Conservation (phyloP, 768 basidiomycete species). For the Leccinum ochraceum region DNA sequence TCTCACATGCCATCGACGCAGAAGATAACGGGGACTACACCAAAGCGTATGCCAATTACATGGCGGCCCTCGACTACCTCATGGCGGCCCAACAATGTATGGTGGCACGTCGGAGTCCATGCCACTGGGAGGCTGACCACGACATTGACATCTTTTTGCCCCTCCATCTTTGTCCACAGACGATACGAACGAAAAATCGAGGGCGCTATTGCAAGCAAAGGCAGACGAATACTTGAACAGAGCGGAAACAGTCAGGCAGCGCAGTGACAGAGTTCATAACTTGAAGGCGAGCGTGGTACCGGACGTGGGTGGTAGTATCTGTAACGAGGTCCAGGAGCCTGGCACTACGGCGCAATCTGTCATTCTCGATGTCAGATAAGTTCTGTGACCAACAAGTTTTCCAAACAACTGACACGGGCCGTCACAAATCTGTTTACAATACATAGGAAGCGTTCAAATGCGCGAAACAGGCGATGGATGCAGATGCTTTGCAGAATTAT, state of each 20-base stretch:
- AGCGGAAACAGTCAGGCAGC: slow-evolving; percentile 16
- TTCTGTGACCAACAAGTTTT: background rate
- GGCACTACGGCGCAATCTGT: slow-evolving; percentile 9
- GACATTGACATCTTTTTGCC: too few species aligned
- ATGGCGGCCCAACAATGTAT: slow-evolving; percentile 68
- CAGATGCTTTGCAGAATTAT: slow-evolving; percentile 88
- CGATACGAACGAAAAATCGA: slow-evolving; percentile 23
- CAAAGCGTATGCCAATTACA: slow-evolving; percentile 90
- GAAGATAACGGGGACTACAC: slow-evolving; percentile 89
- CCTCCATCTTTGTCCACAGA: background rate
- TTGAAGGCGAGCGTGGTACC: background rate
- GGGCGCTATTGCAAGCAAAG: slow-evolving; percentile 15
- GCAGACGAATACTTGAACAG: slow-evolving; percentile 21
- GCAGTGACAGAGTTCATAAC: background rate
- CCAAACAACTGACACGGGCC: background rate
- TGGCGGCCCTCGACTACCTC: slow-evolving; percentile 94
- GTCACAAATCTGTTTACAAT: slow-evolving; percentile 21
- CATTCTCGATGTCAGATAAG: slow-evolving; percentile 18
- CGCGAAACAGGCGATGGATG: slow-evolving; percentile 86
- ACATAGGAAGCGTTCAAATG: slow-evolving; percentile 75
- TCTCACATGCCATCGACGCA: slow-evolving; percentile 86
- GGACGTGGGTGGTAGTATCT: background rate
- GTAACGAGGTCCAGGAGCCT: background rate
- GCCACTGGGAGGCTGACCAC: background rate
- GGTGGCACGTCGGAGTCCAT: background rate